These are phyloP conservation scores for Cercospora sojina DNA, from an alignment of 2,329 filamentous ascomycete genomes.

Conservation along the genomic window DNA sequence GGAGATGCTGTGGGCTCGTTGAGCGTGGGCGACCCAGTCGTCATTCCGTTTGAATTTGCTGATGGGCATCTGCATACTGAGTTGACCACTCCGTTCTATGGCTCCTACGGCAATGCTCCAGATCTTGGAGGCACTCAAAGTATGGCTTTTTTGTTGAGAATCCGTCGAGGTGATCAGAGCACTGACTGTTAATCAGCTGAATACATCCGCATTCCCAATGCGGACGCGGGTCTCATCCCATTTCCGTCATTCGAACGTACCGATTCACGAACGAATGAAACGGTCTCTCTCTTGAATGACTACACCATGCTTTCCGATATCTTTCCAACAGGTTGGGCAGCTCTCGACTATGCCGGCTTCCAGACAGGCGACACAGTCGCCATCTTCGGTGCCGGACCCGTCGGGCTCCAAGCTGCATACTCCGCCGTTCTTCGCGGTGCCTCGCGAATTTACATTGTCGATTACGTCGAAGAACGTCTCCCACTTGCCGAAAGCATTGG, in stretches of 20 bases:
- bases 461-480: not conserved
- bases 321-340: conserved; percentile 7
- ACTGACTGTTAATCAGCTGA: not conserved
- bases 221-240: not conserved
- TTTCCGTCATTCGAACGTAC: not conserved
- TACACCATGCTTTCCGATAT: conserved; percentile 8
- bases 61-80: not conserved
- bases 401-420: conserved; percentile 66
- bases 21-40: not conserved
- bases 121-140: not conserved
- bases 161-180: not conserved
- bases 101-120: not conserved
- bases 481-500: conserved; percentile 50
- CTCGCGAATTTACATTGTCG: not conserved
- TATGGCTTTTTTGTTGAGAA: not conserved
- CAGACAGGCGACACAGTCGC: not conserved
- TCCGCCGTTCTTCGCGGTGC: conserved; percentile 51
- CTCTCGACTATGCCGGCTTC: conserved; percentile 3
- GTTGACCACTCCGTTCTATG: not conserved
- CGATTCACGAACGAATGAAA: not conserved
- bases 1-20: not conserved
- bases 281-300: not conserved
- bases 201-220: not conserved
- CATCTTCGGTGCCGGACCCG: conserved; percentile 48
- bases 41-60: not conserved